Percentiles rank a stretch among this genome's conserved stretches.
Evolutionary conservation across 306 rosid species (phyloP).

Genomic region (Malus sylvestris): DNA sequence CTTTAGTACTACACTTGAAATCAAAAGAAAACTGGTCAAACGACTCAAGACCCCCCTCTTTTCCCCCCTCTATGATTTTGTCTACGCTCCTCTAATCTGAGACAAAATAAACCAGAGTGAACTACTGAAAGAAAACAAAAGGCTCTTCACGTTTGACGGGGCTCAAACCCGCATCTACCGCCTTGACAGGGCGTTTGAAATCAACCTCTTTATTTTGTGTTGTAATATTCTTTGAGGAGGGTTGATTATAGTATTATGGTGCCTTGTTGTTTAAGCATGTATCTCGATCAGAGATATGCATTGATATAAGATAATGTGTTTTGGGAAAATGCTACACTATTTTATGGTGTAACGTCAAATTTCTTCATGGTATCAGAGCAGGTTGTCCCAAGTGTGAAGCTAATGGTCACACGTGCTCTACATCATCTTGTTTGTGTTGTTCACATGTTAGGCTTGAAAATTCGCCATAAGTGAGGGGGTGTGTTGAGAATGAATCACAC

Average conservation of each 20-base stretch:
- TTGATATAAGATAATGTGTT: background rate
- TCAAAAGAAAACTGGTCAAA: background rate
- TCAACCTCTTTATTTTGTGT: background rate
- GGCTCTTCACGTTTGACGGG: background rate
- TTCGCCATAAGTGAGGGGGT: rapidly evolving
- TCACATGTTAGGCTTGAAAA: too few species aligned
- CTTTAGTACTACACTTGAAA: slow-evolving; percentile 4
- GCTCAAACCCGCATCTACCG: too few species aligned
- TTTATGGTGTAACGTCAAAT: too few species aligned
- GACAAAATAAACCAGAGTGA: background rate
- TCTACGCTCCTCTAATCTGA: background rate
- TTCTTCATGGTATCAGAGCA: too few species aligned
- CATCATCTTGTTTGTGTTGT: too few species aligned
- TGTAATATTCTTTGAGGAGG: background rate
- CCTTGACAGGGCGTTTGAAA: background rate
- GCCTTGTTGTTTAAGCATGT: background rate
- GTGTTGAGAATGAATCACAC: too few species aligned
- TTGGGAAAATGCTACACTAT: background rate
- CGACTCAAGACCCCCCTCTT: background rate
- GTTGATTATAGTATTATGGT: background rate
- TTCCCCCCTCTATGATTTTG: slow-evolving; percentile 8
- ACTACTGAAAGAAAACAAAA: background rate
- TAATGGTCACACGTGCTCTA: too few species aligned
- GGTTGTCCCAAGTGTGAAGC: too few species aligned
- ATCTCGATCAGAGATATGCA: background rate